These are phyloP conservation scores for Nidula niveotomentosa DNA, from an alignment of 1,284 basidiomycete genomes.

Conservation along the genomic window DNA sequence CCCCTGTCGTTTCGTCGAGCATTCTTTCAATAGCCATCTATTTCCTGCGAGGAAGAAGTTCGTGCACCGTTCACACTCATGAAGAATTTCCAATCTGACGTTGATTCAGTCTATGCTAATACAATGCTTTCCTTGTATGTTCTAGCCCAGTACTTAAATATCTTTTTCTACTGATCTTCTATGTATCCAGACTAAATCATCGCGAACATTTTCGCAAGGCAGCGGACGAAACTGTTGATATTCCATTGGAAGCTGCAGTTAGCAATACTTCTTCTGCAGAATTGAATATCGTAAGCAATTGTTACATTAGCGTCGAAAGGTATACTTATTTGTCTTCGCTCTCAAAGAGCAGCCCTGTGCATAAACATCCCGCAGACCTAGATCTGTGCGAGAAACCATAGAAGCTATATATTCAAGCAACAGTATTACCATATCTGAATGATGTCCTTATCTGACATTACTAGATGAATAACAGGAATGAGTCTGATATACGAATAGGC, in stretches of 20 bases:
- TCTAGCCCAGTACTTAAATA: neutral
- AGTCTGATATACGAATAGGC: too few species aligned
- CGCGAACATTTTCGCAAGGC: constrained; percentile 2
- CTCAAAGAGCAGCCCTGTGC: neutral
- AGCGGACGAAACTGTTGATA: neutral
- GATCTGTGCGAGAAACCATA: neutral
- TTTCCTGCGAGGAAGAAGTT: neutral
- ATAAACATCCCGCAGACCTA: neutral
- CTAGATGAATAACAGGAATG: too few species aligned
- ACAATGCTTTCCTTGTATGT: neutral
- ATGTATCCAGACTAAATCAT: neutral
- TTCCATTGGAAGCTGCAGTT: neutral
- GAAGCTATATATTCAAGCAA: too few species aligned
- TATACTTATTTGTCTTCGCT: neutral
- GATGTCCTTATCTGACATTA: too few species aligned
- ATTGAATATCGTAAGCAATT: neutral
- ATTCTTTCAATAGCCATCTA: neutral
- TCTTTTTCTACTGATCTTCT: neutral
- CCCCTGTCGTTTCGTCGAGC: neutral
- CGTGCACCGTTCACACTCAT: neutral
- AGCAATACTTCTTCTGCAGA: neutral
- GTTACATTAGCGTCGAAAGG: neutral
- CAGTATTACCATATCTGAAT: too few species aligned
- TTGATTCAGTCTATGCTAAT: neutral
- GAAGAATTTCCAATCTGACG: neutral